Base-by-base conservation (phyloP, 2,329 filamentous ascomycete species). In the Ciborinia camelliae region DNA sequence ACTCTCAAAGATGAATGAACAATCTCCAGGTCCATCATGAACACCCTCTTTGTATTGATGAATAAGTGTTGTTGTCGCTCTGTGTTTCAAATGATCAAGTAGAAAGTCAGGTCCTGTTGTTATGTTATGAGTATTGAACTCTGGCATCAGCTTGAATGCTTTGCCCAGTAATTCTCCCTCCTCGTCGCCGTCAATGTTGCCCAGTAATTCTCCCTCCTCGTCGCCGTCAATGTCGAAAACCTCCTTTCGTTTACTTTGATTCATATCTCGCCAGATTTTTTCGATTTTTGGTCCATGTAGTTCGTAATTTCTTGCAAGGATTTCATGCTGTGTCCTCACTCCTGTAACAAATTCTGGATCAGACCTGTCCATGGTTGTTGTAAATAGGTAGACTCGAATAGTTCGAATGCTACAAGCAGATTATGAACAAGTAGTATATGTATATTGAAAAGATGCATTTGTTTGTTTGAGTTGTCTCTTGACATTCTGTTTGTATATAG, bases 61-160 rank as follows among this genome's bases (percentile, higher is more conserved):
- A 1, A 58, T 30, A 3, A 80, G 68, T 0, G 74, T 64, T 0
- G 62, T 75, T 0, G 75, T 78, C 43, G 76, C 76, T 8, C 79
- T 75, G 43, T 79, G 69, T 30, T 77, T 75, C 3, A 82, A 66
- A 7, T 79, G 67, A 15, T 76, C 70, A 1, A 81, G 71, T 4
- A 81, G 63, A 37, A 58, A 74, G n/a, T 80, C 73, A 0, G 79
- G 75, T 1, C 69, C 71, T 0, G 72, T 68, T 4, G 77, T 68
- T 2, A 82, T 70, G 30, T 82, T 78, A 9, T 70, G 73, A 0
- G 82, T 63, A 64, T 82, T 81, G 74, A 75, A 77, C 55, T 82
- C 81, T 0, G 80, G 79, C 0, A 78, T 68, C 2, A 81, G 52
- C n/a, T 77, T 78, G 68, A 67, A 77, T 20, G 77, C 70, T n/a